phyloP scores from a whole-genome alignment of 192 early-diverging fungal species.

The Backusella morwellensis region DNA sequence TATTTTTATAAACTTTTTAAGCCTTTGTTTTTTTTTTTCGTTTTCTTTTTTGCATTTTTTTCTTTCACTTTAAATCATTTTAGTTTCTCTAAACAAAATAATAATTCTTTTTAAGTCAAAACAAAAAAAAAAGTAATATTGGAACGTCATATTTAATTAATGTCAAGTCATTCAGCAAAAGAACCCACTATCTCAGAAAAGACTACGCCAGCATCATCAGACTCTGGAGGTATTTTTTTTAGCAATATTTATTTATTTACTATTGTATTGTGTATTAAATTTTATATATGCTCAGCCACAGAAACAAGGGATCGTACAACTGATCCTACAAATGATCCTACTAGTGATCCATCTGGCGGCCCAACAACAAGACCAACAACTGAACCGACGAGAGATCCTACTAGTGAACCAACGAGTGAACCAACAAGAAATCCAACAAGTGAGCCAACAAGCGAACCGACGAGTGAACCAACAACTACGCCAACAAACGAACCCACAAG shows the following conservation, averaged over 20 bases:
- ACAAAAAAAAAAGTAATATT: background rate
- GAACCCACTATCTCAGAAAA: background rate
- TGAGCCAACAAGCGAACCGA: background rate
- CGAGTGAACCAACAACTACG: background rate
- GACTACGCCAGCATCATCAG: background rate
- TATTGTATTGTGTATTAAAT: background rate
- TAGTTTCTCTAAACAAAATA: background rate
- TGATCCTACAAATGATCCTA: background rate
- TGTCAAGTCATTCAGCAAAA: background rate
- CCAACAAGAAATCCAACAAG: background rate
- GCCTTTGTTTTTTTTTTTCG: background rate
- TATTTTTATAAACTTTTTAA: background rate
- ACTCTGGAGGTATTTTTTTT: background rate
- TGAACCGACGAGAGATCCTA: background rate
- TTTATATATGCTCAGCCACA: background rate
- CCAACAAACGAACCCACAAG: background rate
- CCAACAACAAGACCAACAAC: too few relatives aligned
- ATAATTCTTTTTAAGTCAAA: slow-evolving; percentile 1
- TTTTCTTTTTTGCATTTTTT: background rate
- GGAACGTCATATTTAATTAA: too few relatives aligned
- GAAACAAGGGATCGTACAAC: background rate
- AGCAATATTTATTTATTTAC: background rate
- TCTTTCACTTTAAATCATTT: background rate
- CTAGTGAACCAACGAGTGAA: background rate
- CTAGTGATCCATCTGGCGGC: background rate